Conservation (phyloP, 176 grass and related monocot genomes). For the Rhipidocladum racemiflorum region DNA sequence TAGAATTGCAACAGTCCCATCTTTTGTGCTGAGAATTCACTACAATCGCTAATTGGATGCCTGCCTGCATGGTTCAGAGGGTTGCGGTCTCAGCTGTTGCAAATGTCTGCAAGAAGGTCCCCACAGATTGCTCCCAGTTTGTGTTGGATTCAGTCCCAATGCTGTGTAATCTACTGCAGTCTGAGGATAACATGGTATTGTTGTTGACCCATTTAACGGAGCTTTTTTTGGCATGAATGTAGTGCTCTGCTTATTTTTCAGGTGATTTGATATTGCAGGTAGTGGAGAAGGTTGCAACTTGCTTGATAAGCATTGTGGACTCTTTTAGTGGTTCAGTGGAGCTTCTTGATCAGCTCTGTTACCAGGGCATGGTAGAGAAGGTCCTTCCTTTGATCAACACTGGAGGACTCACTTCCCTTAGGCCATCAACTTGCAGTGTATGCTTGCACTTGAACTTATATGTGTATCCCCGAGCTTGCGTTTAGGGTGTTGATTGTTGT, state of each 20-base stretch:
- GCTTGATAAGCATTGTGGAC: slow-evolving; percentile 70
- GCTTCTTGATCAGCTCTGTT: slow-evolving; percentile 77
- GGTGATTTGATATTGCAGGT: slow-evolving; percentile 46
- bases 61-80: slow-evolving; percentile 52
- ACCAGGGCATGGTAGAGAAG: slow-evolving; percentile 60
- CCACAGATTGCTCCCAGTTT: slow-evolving; percentile 56
- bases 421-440: slow-evolving; percentile 62
- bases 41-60: slow-evolving; percentile 21
- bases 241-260: slow-evolving; percentile 19
- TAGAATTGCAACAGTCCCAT: not conserved
- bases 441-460: slow-evolving; percentile 33
- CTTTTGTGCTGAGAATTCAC: not conserved
- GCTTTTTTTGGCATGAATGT: not conserved
- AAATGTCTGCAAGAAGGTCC: slow-evolving; percentile 72
- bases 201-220: not conserved
- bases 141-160: slow-evolving; percentile 66
- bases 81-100: slow-evolving; percentile 69
- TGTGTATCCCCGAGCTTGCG: not conserved
- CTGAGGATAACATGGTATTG: slow-evolving; percentile 65
- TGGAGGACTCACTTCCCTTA: slow-evolving; percentile 51
- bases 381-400: slow-evolving; percentile 63
- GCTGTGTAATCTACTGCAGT: slow-evolving; percentile 80
- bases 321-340: slow-evolving; percentile 58
- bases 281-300: slow-evolving; percentile 72
- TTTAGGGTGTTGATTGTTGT: slow-evolving; percentile 20